Evolutionary conservation across 2,329 filamentous ascomycete species (phyloP), one percentile per base, ranked within the genome.

Genomic region (Cylindrodendrum hubeiense): DNA sequence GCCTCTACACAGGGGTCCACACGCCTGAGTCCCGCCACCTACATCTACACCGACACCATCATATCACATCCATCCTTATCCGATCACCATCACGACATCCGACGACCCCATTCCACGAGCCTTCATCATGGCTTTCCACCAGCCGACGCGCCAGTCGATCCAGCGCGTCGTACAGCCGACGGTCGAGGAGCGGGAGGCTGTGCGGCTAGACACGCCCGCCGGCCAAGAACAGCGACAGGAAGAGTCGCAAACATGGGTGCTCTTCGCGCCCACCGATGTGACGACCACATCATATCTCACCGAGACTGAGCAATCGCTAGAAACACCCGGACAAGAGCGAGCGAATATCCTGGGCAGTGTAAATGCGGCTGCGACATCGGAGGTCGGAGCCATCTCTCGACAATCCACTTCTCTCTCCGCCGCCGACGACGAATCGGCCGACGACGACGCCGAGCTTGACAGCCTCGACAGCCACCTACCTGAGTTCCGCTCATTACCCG

Each of bases 201-300:
- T 71, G 17, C 69, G 73, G 57, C 60, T 62, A 53, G 69, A 72
- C 19, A 55, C 52, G 63, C 75, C 74, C 68, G 74, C 73, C 62
- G 61, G 70, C 65, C 70, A 78, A 37, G 79, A 80, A 52, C 74
- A 75, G 22, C 72, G 70, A 46, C 81, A 89, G 65, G 89, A 93
- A 66, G 91, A 95, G 70, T 91, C 93, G 13, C 92, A 96, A 79
- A 95, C 97, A 87, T 99, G 96, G 96, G 92, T 98, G 59, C 89
- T 99, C 69, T 99, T 99, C 84, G 93, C 94, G 8, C 93, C 93
- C 9, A 90, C 90, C 68, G 87, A 90, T 34, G 81, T 81, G 50
- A 87, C 86, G 4, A 91, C 92, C 21, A 86, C 86, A 12, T 90
- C 90, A 5, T 90, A 91, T 67, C 86, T 90, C 56, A 93, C 90